Percentiles rank a stretch among this genome's conserved stretches.
phyloP scores from a whole-genome alignment of 257 asterid species.

The Asclepias syriaca region DNA sequence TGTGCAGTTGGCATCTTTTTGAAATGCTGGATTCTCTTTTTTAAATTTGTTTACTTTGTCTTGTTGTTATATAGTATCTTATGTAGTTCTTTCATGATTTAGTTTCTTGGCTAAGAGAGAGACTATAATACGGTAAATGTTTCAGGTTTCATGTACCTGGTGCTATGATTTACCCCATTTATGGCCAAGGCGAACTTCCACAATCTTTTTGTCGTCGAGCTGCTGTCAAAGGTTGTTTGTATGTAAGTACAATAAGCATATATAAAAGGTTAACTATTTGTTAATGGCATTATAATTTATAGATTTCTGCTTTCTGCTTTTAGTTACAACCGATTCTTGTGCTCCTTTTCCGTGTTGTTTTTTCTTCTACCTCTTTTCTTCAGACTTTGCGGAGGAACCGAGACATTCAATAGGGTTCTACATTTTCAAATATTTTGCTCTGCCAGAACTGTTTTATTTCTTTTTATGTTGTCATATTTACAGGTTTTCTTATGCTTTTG shows the following conservation, averaged over 20 bases:
- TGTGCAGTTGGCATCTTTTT: neutral
- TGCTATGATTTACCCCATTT: conserved; percentile 84
- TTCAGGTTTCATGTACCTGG: conserved; percentile 90
- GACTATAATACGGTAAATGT: neutral
- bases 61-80: neutral
- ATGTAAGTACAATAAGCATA: conserved; percentile 43
- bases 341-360: neutral
- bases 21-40: neutral
- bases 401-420: neutral
- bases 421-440: neutral
- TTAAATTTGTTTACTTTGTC: neutral
- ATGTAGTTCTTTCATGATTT: neutral
- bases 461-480: neutral
- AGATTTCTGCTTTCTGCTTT: neutral
- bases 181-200: conserved; percentile 93
- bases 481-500: neutral
- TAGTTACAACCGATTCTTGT: neutral
- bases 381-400: neutral
- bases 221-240: conserved; percentile 91
- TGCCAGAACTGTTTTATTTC: neutral
- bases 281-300: neutral
- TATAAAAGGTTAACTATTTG: neutral
- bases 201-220: conserved; percentile 98
- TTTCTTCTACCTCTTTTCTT: neutral
- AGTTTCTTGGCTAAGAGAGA: neutral